These are phyloP conservation scores for Lentinus tigrinus DNA, from an alignment of 768 basidiomycete species.

Conservation along the genomic window DNA sequence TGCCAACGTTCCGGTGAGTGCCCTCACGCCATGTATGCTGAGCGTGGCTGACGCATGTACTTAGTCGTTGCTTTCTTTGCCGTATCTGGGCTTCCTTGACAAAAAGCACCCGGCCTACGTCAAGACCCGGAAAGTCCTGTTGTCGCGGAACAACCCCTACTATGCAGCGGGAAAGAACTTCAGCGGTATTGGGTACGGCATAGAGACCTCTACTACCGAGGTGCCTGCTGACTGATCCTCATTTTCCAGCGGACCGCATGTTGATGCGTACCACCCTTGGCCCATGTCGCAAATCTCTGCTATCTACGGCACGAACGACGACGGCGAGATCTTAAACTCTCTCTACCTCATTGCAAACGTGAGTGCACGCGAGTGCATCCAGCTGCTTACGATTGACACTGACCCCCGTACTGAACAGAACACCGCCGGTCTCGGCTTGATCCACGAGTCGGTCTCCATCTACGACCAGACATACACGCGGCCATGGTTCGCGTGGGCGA, in stretches of 20 bases:
- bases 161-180: slow-evolving; percentile 62
- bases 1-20: slow-evolving; percentile 75
- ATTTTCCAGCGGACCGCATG: slow-evolving; percentile 65
- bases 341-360: slow-evolving; percentile 71
- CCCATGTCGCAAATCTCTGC: slow-evolving; percentile 80
- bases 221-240: not conserved
- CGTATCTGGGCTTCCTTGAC: slow-evolving; percentile 76
- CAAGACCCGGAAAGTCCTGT: slow-evolving; percentile 59
- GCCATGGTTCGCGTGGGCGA: slow-evolving; percentile 83
- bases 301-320: slow-evolving; percentile 73
- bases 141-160: slow-evolving; percentile 71
- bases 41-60: not conserved
- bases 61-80: slow-evolving; percentile 77
- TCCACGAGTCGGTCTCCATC: slow-evolving; percentile 73
- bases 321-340: slow-evolving; percentile 60
- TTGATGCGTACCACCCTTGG: slow-evolving; percentile 74
- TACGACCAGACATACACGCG: slow-evolving; percentile 61
- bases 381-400: not conserved
- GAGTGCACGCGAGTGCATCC: slow-evolving; percentile 25
- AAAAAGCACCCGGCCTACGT: slow-evolving; percentile 57
- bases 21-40: not conserved
- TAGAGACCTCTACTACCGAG: not conserved
- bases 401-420: slow-evolving; percentile 41
- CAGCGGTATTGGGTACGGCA: slow-evolving; percentile 63
- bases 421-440: slow-evolving; percentile 71